phyloP scores from a whole-genome alignment of 768 basidiomycete genomes.

The Neoboletus subvelutipes region DNA sequence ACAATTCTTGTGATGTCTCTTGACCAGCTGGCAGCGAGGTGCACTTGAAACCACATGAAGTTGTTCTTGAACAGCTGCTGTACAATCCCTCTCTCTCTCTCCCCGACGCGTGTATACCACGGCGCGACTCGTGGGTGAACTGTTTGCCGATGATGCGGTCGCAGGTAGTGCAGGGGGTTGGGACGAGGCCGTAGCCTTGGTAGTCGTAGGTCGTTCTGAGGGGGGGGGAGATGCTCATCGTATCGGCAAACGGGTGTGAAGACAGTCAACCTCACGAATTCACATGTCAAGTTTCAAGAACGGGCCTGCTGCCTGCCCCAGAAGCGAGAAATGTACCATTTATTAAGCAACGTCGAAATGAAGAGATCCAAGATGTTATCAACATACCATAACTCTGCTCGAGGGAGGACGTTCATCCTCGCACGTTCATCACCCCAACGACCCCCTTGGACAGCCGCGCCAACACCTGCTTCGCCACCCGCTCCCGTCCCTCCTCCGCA shows the following conservation, averaged over 20 bases:
- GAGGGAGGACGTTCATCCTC: not conserved
- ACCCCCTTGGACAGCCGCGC: conserved; percentile 33
- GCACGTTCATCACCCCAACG: not conserved
- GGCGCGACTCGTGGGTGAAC: no score
- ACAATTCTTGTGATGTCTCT: no score
- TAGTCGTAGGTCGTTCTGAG: no score
- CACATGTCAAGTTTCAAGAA: not conserved
- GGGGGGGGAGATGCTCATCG: not conserved
- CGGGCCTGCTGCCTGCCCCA: no score
- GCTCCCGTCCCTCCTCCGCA: conserved; percentile 7
- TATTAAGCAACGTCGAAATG: not conserved
- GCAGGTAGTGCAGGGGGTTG: no score
- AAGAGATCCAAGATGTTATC: not conserved
- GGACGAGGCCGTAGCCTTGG: no score
- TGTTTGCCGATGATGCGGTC: no score
- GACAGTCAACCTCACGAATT: not conserved
- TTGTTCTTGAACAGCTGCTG: no score
- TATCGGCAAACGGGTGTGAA: not conserved
- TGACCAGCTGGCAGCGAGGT: no score
- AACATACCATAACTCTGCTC: not conserved
- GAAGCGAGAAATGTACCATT: not conserved
- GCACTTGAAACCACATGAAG: no score
- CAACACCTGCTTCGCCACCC: conserved; percentile 46
- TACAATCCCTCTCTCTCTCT: no score
- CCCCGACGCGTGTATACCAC: no score